phyloP scores from a whole-genome alignment of 257 asterid genomes.

The Apocynum venetum region DNA sequence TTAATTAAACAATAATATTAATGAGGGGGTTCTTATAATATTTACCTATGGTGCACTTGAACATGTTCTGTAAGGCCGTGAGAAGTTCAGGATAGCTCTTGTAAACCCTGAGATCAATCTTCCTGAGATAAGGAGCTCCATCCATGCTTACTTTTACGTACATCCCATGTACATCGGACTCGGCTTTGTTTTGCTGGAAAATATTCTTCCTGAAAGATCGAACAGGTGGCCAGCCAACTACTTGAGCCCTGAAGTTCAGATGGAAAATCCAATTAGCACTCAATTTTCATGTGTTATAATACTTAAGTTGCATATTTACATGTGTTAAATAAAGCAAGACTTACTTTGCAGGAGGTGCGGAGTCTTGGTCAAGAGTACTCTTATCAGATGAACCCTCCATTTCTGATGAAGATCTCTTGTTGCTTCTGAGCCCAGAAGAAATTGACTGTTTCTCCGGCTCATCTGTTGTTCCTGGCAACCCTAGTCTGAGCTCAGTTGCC shows the following conservation, averaged over 20 bases:
- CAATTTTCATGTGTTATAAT: neutral
- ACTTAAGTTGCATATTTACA: neutral
- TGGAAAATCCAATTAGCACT: neutral
- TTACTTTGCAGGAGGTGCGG: conserved; percentile 59
- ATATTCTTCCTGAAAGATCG: conserved; percentile 66
- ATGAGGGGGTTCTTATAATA: neutral
- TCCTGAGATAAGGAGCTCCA: conserved; percentile 90
- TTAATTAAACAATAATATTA: too few relatives aligned
- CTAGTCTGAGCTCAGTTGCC: conserved; percentile 74
- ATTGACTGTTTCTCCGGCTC: conserved; percentile 32
- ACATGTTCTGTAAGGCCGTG: conserved; percentile 66
- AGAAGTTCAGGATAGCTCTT: conserved; percentile 63
- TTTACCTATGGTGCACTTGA: conserved; percentile 72
- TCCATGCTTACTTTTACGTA: conserved; percentile 96
- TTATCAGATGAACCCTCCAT: conserved; percentile 30
- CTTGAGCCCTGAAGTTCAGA: conserved; percentile 42
- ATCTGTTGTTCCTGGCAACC: conserved; percentile 63
- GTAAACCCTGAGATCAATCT: conserved; percentile 67
- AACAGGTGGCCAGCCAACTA: conserved; percentile 98
- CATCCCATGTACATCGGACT: conserved; percentile 53
- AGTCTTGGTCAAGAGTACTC: conserved; percentile 18
- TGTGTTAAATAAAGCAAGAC: conserved; percentile 13
- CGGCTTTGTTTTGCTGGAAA: conserved; percentile 38
- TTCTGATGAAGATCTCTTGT: conserved; percentile 65
- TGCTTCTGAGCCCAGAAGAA: conserved; percentile 23